Conservation (phyloP, 2,329 filamentous ascomycete species). For the Penicillium italicum region DNA sequence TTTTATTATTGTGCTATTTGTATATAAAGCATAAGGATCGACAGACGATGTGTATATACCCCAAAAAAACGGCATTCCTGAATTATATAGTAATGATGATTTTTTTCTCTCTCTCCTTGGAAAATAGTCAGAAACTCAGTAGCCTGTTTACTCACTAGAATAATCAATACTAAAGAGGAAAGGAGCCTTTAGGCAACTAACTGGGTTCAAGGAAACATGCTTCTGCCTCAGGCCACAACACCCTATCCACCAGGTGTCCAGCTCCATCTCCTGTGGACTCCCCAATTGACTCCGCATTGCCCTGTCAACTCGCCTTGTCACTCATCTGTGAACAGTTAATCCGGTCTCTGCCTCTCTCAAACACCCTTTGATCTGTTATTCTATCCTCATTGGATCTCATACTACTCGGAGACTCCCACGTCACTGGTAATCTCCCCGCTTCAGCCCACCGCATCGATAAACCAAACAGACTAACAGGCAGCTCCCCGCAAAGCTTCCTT, state of each 20-base stretch:
- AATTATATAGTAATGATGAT: background rate
- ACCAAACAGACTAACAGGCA: conserved; percentile 3
- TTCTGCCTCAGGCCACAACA: conserved; percentile 3
- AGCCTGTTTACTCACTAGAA: background rate
- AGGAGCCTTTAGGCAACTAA: background rate
- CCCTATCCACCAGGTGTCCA: conserved; percentile 1
- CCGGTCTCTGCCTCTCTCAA: background rate
- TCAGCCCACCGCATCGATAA: conserved; percentile 13
- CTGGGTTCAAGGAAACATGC: background rate
- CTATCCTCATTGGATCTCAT: background rate
- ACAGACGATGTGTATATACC: conserved; percentile 1
- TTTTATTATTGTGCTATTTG: background rate
- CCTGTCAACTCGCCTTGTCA: background rate
- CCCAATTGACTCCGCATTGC: conserved; percentile 4
- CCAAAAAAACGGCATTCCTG: background rate
- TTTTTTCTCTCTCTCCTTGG: background rate
- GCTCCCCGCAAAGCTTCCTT: background rate
- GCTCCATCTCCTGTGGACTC: conserved; percentile 1
- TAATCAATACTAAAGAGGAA: background rate
- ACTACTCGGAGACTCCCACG: conserved; percentile 1
- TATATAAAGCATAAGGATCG: background rate
- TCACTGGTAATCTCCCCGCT: conserved; percentile 17
- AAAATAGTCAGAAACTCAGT: background rate
- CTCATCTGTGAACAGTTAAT: conserved; percentile 24
- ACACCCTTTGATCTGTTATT: background rate